These are phyloP conservation scores for Pleurotus tuber-regium DNA, from an alignment of 768 basidiomycete species.

Conservation along the genomic window DNA sequence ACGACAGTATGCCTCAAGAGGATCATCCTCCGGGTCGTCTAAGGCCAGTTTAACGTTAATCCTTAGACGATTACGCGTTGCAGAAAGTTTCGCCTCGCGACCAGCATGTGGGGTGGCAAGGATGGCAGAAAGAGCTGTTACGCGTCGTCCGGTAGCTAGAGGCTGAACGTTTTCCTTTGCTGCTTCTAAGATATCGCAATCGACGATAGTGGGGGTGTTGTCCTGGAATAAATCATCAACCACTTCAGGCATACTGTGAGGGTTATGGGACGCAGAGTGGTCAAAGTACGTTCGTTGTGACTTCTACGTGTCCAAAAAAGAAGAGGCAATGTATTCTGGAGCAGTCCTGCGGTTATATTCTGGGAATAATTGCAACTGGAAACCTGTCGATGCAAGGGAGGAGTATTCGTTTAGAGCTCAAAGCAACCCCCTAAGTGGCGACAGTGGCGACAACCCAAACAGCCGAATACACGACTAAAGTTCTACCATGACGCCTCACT, in stretches of 20 bases:
- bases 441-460: too few relatives aligned
- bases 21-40: constrained; percentile 80
- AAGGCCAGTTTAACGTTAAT: constrained; percentile 72
- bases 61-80: constrained; percentile 62
- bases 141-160: constrained; percentile 73
- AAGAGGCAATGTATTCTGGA: too few relatives aligned
- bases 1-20: constrained; percentile 81
- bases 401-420: too few relatives aligned
- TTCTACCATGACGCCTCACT: too few relatives aligned
- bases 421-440: too few relatives aligned
- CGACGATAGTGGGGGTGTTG: constrained; percentile 52
- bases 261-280: background rate
- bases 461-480: too few relatives aligned
- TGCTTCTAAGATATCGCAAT: constrained; percentile 78
- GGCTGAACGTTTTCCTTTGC: constrained; percentile 89
- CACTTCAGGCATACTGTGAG: background rate
- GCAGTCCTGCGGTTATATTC: too few relatives aligned
- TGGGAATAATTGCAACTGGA: too few relatives aligned
- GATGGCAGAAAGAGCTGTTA: constrained; percentile 72
- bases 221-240: constrained; percentile 45
- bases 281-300: background rate
- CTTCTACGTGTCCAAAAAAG: too few relatives aligned
- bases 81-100: constrained; percentile 65
- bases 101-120: constrained; percentile 76
- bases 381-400: too few relatives aligned